phyloP scores from a whole-genome alignment of 2,329 filamentous ascomycete genomes.

The Monilinia fructigena region DNA sequence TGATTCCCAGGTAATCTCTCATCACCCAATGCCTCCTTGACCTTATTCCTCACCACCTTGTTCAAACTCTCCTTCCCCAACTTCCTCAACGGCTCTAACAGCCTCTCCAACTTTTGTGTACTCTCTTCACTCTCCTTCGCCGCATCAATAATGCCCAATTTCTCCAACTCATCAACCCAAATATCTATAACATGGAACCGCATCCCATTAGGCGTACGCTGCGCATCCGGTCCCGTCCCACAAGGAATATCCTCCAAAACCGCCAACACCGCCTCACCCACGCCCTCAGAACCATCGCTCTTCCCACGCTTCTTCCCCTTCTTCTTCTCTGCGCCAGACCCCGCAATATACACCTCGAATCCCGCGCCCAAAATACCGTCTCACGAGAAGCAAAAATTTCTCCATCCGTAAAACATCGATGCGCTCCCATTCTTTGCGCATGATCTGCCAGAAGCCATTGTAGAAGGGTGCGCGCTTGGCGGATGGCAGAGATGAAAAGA shows the following conservation, averaged over 20 bases:
- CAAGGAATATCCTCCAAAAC: conserved; percentile 48
- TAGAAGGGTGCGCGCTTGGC: conserved; percentile 49
- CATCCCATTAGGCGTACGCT: conserved; percentile 72
- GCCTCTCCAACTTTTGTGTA: conserved; percentile 41
- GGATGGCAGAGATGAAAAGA: conserved; percentile 60
- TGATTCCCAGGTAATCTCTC: conserved; percentile 67
- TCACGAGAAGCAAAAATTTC: conserved; percentile 85
- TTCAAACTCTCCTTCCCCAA: conserved; percentile 55
- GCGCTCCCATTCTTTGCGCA: conserved; percentile 65
- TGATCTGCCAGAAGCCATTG: conserved; percentile 68
- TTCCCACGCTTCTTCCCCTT: conserved; percentile 31
- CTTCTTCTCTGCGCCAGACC: conserved; percentile 31
- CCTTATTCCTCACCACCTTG: conserved; percentile 70
- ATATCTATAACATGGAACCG: conserved; percentile 86
- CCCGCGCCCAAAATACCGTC: conserved; percentile 77
- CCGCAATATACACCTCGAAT: conserved; percentile 49
- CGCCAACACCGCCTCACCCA: conserved; percentile 44
- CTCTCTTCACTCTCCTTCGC: conserved; percentile 40
- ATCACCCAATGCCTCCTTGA: conserved; percentile 69
- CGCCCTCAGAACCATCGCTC: neutral
- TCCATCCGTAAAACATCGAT: conserved; percentile 80
- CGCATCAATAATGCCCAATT: conserved; percentile 55
- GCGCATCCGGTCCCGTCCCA: conserved; percentile 10
- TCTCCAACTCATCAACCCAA: conserved; percentile 86
- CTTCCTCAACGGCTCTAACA: conserved; percentile 47